Conservation (phyloP, 306 rosid genomes). For the Myrica gale region DNA sequence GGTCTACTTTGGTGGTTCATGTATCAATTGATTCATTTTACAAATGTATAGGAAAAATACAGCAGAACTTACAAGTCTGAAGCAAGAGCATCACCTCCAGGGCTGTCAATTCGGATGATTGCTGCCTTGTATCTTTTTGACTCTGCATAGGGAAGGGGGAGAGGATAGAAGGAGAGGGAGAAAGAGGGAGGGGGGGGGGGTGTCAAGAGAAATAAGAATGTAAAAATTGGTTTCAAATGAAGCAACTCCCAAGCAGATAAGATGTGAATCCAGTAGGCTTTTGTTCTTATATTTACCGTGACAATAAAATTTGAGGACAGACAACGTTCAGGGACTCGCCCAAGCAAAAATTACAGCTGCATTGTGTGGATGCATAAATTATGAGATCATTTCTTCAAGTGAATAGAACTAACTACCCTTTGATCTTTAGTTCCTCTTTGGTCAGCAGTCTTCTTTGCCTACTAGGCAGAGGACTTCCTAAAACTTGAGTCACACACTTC, state of each 20-base stretch:
- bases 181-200: no score
- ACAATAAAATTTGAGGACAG: background rate
- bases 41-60: slow-evolving; percentile 22
- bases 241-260: background rate
- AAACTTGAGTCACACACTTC: background rate
- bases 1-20: slow-evolving; percentile 15
- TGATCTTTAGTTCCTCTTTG: background rate
- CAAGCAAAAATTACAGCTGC: slow-evolving; percentile 2
- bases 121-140: slow-evolving; percentile 85
- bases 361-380: background rate
- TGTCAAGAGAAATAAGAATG: slow-evolving; percentile 1
- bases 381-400: slow-evolving; percentile 5
- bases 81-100: slow-evolving; percentile 99
- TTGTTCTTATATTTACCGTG: background rate
- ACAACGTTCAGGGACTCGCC: background rate
- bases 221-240: slow-evolving; percentile 5
- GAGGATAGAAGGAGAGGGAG: slow-evolving; percentile 16
- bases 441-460: background rate
- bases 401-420: background rate
- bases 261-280: background rate
- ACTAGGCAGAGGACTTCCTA: background rate
- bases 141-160: slow-evolving; percentile 46
- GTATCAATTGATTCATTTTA: slow-evolving; percentile 24
- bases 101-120: slow-evolving; percentile 92
- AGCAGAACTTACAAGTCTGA: slow-evolving; percentile 90